These are phyloP conservation scores for Coemansia erecta DNA, from an alignment of 192 early-diverging fungal genomes.

Conservation along the genomic window DNA sequence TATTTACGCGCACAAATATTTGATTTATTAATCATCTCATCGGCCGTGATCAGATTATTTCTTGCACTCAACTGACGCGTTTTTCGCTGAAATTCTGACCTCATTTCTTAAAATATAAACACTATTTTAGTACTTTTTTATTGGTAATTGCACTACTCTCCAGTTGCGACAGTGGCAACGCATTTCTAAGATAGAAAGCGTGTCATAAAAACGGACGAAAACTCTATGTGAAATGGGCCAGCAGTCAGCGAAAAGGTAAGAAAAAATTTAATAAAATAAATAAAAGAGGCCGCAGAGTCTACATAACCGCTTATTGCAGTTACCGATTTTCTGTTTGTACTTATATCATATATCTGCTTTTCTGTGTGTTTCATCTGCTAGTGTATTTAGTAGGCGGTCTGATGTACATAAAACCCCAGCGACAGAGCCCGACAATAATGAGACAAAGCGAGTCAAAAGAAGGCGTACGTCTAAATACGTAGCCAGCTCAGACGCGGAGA, in stretches of 20 bases:
- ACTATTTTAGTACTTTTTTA: not conserved
- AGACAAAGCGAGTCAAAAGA: not conserved
- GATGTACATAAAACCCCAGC: not conserved
- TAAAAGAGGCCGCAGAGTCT: not conserved
- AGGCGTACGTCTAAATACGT: not conserved
- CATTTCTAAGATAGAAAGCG: not conserved
- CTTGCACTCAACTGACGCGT: too few species aligned
- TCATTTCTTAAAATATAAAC: too few species aligned
- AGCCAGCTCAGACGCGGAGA: not conserved
- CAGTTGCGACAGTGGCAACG: too few species aligned
- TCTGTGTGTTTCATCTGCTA: too few species aligned
- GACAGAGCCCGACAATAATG: not conserved
- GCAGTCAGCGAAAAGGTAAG: slow-evolving; percentile 24
- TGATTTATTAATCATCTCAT: too few species aligned
- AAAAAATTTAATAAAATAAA: not conserved
- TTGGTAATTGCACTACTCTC: too few species aligned
- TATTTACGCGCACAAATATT: not conserved
- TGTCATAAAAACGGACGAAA: not conserved
- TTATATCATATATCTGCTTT: slow-evolving; percentile 6
- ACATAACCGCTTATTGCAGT: not conserved
- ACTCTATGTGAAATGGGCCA: slow-evolving; percentile 11
- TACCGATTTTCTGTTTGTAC: too few species aligned
- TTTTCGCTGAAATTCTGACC: too few species aligned
- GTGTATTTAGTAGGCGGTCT: slow-evolving; percentile 2
- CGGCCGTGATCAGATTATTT: too few species aligned